phyloP scores from a whole-genome alignment of 2,329 filamentous ascomycete genomes.

The Piedraia hortae region DNA sequence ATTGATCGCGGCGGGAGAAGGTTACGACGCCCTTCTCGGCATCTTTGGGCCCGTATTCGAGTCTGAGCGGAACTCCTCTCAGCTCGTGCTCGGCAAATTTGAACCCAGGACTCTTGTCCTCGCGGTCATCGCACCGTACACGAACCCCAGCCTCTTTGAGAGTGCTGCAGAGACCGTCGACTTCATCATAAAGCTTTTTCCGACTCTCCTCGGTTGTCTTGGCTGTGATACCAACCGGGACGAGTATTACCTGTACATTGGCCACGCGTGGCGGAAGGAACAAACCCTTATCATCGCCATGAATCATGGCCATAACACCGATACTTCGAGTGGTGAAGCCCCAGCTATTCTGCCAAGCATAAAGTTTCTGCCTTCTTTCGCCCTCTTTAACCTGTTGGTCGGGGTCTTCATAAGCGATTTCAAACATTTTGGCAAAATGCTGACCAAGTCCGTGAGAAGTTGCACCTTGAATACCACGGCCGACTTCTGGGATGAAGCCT shows the following conservation, averaged over 20 bases:
- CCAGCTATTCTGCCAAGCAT: slow-evolving; percentile 99
- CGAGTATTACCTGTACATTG: slow-evolving; percentile 59
- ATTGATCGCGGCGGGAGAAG: slow-evolving; percentile 61
- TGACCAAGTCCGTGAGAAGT: slow-evolving; percentile 88
- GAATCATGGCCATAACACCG: slow-evolving; percentile 96
- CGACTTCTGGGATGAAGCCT: slow-evolving; percentile 86
- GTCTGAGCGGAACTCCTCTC: slow-evolving; percentile 73
- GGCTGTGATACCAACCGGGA: slow-evolving; percentile 79
- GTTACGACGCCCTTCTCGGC: slow-evolving; percentile 62
- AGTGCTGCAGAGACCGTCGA: slow-evolving; percentile 39
- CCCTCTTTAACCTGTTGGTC: slow-evolving; percentile 29
- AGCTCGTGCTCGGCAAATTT: slow-evolving; percentile 99
- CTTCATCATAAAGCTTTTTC: slow-evolving; percentile 44
- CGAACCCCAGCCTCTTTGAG: slow-evolving; percentile 52
- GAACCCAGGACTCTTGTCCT: slow-evolving; percentile 78
- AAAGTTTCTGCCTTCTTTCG: slow-evolving; percentile 50
- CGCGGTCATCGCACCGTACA: slow-evolving; percentile 55
- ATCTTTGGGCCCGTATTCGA: slow-evolving; percentile 93
- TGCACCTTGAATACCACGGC: slow-evolving; percentile 83
- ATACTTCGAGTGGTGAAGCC: slow-evolving; percentile 91
- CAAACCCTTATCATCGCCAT: slow-evolving; percentile 84
- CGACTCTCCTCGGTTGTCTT: slow-evolving; percentile 61
- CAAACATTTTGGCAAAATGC: slow-evolving; percentile 98
- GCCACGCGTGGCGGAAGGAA: slow-evolving; percentile 78
- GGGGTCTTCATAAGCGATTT: slow-evolving; percentile 90